Conservation (phyloP, 2,329 filamentous ascomycete genomes). For the Fusarium sp. region DNA sequence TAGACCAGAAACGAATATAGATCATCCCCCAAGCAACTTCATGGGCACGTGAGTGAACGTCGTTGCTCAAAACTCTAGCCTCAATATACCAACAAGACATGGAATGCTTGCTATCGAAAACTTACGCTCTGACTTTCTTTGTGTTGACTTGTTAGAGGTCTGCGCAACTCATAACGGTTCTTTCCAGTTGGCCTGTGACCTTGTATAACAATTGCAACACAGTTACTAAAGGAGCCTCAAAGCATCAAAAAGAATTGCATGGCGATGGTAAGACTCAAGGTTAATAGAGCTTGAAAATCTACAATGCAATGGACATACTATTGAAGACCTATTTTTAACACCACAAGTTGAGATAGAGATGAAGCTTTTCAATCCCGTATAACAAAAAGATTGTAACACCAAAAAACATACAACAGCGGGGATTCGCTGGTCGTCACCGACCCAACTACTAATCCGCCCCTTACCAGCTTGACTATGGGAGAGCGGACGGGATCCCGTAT, state of each 20-base stretch:
- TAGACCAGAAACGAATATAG: conserved; percentile 25
- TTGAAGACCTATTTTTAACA: not conserved
- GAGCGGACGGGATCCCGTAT: conserved; percentile 14
- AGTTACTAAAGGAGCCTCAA: not conserved
- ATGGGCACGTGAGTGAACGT: not conserved
- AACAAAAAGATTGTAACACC: not conserved
- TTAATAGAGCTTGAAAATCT: not conserved
- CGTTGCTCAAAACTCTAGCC: conserved; percentile 15
- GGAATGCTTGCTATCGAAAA: conserved; percentile 7
- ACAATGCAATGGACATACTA: not conserved
- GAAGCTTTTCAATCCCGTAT: not conserved
- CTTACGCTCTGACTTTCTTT: not conserved
- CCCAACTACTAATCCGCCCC: conserved; percentile 15
- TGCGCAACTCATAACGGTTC: too few relatives aligned
- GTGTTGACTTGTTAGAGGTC: not conserved
- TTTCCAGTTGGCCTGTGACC: not conserved
- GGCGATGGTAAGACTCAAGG: not conserved
- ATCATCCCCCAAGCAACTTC: conserved; percentile 30
- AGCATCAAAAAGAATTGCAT: not conserved
- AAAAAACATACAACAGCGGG: conserved; percentile 11
- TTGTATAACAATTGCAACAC: not conserved
- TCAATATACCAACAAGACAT: conserved; percentile 2
- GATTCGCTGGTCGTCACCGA: conserved; percentile 14
- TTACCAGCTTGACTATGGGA: conserved; percentile 13
- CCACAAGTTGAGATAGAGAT: not conserved